Conservation (phyloP, 345 rosid species). For the Aquilaria malaccensis region DNA sequence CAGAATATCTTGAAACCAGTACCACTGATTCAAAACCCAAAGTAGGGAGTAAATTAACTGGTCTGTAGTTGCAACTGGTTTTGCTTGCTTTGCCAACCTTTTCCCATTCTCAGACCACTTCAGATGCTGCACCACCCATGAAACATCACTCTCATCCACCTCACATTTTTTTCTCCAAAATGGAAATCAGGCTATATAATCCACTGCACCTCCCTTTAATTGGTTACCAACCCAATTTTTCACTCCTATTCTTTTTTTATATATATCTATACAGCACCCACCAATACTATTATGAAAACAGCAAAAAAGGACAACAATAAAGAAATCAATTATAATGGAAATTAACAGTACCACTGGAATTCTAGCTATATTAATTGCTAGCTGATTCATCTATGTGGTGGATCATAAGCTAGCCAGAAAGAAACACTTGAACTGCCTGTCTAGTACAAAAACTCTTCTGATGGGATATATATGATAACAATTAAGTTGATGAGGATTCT, state of each 20-base stretch:
- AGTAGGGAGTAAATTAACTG: background rate
- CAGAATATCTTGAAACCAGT: slow-evolving; percentile 46
- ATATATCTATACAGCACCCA: too few relatives aligned
- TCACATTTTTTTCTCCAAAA: slow-evolving; percentile 15
- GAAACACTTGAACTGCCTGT: too few relatives aligned
- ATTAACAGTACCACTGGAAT: background rate
- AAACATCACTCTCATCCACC: slow-evolving; percentile 26
- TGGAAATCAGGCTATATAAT: slow-evolving; percentile 12
- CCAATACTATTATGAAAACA: too few relatives aligned
- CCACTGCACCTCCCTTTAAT: slow-evolving; percentile 14
- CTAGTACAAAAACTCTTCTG: too few relatives aligned
- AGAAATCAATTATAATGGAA: background rate
- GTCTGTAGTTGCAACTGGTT: too few relatives aligned
- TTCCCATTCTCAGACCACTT: slow-evolving; percentile 18
- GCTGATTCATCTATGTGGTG: too few relatives aligned
- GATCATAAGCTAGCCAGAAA: too few relatives aligned
- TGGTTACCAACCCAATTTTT: slow-evolving; percentile 27
- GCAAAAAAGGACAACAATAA: background rate
- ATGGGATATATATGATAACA: too few relatives aligned
- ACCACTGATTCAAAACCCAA: slow-evolving; percentile 22
- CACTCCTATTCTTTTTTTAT: too few relatives aligned
- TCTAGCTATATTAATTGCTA: too few relatives aligned
- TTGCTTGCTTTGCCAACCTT: slow-evolving; percentile 8
- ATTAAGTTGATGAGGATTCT: too few relatives aligned
- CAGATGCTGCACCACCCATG: slow-evolving; percentile 24